phyloP scores from a whole-genome alignment of 2,329 filamentous ascomycete species.

The Penicillium aurantiogriseum region DNA sequence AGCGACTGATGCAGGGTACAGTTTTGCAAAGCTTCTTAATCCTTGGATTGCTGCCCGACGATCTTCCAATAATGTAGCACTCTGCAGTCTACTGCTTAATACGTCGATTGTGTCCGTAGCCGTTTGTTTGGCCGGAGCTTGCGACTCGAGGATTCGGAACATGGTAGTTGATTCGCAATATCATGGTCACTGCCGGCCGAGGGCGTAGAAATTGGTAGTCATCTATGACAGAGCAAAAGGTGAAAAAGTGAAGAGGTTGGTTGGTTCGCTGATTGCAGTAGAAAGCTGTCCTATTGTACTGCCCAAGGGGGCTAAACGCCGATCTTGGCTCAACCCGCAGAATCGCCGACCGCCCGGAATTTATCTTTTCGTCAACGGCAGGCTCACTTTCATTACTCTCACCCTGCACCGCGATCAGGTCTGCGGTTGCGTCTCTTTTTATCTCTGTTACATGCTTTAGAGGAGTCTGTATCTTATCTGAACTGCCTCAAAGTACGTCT shows the following conservation, averaged over 20 bases:
- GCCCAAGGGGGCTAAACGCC: conserved; percentile 19
- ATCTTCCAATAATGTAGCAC: conserved; percentile 89
- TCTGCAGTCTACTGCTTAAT: conserved; percentile 80
- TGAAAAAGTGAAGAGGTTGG: conserved; percentile 5
- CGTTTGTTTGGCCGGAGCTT: conserved; percentile 91
- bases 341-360: conserved; percentile 22
- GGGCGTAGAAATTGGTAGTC: conserved; percentile 26
- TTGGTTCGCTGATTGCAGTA: conserved; percentile 12
- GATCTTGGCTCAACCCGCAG: conserved; percentile 17
- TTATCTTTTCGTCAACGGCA: conserved; percentile 20
- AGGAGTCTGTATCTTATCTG: neutral
- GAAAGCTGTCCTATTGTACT: conserved; percentile 24
- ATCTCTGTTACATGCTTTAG: neutral
- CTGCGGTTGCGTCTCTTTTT: conserved; percentile 14
- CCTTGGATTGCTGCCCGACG: conserved; percentile 89
- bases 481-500: neutral
- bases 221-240: conserved; percentile 26
- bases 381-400: conserved; percentile 14
- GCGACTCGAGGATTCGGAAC: conserved; percentile 61
- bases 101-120: conserved; percentile 92
- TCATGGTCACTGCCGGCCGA: conserved; percentile 43
- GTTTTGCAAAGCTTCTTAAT: conserved; percentile 90
- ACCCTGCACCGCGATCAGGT: conserved; percentile 17
- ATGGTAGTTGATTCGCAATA: conserved; percentile 41
- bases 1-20: conserved; percentile 92